Base-by-base conservation (phyloP, 2,329 filamentous ascomycete genomes). In the Pleurostoma richardsiae region DNA sequence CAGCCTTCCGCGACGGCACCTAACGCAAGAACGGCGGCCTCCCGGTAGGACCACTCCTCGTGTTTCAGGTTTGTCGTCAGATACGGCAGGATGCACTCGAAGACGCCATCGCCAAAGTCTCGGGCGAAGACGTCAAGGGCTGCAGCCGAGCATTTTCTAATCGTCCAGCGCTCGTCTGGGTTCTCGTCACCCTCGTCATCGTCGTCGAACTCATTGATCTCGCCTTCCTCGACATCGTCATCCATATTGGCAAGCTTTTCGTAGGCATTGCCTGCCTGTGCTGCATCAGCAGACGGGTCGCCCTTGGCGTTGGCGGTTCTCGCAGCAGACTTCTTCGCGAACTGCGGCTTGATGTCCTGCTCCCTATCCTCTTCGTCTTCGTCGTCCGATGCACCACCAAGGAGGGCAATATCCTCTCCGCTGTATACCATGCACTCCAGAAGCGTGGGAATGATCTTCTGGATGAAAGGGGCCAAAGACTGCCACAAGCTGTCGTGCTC, bases 371-470 rank as follows among this genome's bases (percentile, higher is more conserved):
- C 92, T 51, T 90, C 79, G 11, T 97, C 90, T 40, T 94, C 94
- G 62, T 97, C 91, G 54, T 92, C 86, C 26, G 86, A 88, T 52
- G 90, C 90, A 7, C 84, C 87, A 51, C 91, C 90, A 6, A 97
- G 73, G 43, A 90, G 76, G 31, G 88, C 78, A 56, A 96, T 94
- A 54, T 97, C 94, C 56, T 99, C 94, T 53, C 94, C 89, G 58
- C 87, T 88, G 65, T 97, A 99, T 2, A 97, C 83, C 92, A 99
- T 99, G 62, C 89, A 95, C 54, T 94, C 83, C 6, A 99, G 78
- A 44, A 99, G 72, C 2, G 96, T 87, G 0, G 94, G 94, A 30
- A 99, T 86, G 53, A 97, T 92, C 64, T 88, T 88, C 54, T 79
- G 69, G 47, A 97, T 80, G 61, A 88, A 88, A 0, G 90, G 90